Evolutionary conservation across 2,329 filamentous ascomycete genomes (phyloP), one percentile per base, ranked within the genome.

Genomic region (Knoxdaviesia proteae): DNA sequence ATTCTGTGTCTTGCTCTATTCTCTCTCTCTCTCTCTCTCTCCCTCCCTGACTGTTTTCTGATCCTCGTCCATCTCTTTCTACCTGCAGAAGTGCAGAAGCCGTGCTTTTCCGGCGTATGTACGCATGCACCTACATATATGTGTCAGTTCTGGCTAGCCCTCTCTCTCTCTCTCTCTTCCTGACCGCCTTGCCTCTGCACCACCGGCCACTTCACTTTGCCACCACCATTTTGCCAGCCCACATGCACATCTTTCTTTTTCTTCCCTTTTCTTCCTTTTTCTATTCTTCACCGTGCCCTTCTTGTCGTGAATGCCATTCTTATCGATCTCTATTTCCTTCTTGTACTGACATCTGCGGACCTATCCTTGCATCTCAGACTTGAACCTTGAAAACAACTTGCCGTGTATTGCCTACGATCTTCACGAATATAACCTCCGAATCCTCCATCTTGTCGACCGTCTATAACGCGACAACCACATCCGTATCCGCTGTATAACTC

Each of bases 1-100:
- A 47, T 47, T 44, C 45, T 43, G 42, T 31, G 30, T 9, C 41
- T 29, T 32, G 36, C 38, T 8, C 11, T 31, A 41, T 41, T 40
- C 20, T 32, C 36, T 37, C 34, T 44, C 36, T 39, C 40, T 42
- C 39, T 10, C 20, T 36, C 43, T 42, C 37, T 34, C 38, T 34
- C 34, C 7, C 42, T 30, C 32, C 36, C 11, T 40, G 36, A 35
- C 32, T 38, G 32, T 37, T 11, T 35, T 50, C 47, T 50, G 53
- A 47, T 50, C 46, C 20, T 20, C 20, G 20, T 20, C 20, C 48
- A 46, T 49, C 48, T 48, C 45, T 43, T 45, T 20, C 20, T 20
- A 20, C 20, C 20, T 20, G 20, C 20, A 20, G 20, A 20, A 20
- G 20, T 20, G 20, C 20, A 20, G 20, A 20, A 20, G 20, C 20